These are phyloP conservation scores for Chimonanthus praecox DNA, from an alignment of 164 flowering plant genomes.

Conservation along the genomic window DNA sequence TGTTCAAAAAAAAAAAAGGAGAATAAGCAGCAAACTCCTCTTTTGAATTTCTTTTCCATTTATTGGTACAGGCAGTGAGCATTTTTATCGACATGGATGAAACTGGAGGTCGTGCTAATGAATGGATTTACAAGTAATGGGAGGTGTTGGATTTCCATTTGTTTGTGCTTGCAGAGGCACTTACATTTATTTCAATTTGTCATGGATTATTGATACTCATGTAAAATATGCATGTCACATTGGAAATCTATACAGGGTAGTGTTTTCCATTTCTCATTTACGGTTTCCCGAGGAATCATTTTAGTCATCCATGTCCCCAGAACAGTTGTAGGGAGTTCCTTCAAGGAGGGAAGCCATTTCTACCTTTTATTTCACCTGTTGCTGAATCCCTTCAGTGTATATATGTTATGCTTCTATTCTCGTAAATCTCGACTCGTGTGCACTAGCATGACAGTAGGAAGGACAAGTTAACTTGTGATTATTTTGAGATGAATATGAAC, in stretches of 20 bases:
- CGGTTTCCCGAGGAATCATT: neutral
- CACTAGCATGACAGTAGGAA: neutral
- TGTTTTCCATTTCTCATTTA: neutral
- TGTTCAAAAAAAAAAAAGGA: no score
- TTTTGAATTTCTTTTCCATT: neutral
- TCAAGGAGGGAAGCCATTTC: neutral
- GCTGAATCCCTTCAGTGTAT: neutral
- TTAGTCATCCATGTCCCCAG: neutral
- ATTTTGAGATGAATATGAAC: neutral
- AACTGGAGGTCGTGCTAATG: constrained; percentile 85
- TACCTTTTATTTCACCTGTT: neutral
- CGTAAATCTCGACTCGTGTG: neutral
- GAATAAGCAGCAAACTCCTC: neutral
- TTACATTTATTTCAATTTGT: constrained; percentile 2
- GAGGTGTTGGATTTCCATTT: neutral
- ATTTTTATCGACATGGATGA: constrained; percentile 97
- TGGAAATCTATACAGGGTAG: neutral
- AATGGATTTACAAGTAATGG: constrained; percentile 90
- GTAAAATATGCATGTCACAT: neutral
- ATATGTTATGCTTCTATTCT: neutral
- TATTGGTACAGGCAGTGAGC: constrained; percentile 77
- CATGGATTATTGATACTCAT: neutral
- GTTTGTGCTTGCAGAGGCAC: neutral
- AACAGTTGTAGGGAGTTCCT: neutral
- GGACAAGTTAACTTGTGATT: neutral